Evolutionary conservation across 2,329 filamentous ascomycete species (phyloP).

Genomic region (Ophiostoma ulmi): DNA sequence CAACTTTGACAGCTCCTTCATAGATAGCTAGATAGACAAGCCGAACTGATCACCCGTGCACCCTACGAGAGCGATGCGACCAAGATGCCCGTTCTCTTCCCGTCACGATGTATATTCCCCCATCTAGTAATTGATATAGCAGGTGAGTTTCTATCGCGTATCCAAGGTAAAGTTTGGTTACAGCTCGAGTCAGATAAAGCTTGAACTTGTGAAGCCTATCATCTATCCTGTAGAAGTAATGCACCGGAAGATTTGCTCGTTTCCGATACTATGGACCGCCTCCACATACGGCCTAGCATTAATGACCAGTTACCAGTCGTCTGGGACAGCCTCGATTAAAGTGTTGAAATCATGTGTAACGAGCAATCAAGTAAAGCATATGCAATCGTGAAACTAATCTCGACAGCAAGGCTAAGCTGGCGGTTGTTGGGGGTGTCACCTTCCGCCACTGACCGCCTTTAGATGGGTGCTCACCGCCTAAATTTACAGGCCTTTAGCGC

Average conservation of each 20-base stretch:
- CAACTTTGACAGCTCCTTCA: not conserved
- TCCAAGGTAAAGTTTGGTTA: no score
- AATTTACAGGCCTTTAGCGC: slow-evolving; percentile 15
- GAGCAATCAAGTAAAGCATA: not conserved
- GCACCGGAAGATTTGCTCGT: not conserved
- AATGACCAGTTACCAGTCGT: not conserved
- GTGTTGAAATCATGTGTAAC: not conserved
- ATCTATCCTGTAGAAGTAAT: not conserved
- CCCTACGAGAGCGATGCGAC: not conserved
- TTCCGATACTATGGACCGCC: not conserved
- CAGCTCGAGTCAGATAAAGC: not conserved
- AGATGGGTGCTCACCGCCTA: not conserved
- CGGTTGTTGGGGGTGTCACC: not conserved
- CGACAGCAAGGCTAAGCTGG: not conserved
- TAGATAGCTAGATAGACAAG: not conserved
- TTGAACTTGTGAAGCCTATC: not conserved
- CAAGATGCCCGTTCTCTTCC: not conserved
- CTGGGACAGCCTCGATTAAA: not conserved
- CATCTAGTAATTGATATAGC: not conserved
- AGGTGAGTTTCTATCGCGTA: not conserved
- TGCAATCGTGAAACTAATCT: not conserved
- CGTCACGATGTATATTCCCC: slow-evolving; percentile 1
- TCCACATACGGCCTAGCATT: not conserved
- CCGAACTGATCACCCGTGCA: not conserved
- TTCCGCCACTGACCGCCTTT: slow-evolving; percentile 16